These are phyloP conservation scores for Sanghuangporus baumii DNA, from an alignment of 1,284 basidiomycete species.

Conservation along the genomic window DNA sequence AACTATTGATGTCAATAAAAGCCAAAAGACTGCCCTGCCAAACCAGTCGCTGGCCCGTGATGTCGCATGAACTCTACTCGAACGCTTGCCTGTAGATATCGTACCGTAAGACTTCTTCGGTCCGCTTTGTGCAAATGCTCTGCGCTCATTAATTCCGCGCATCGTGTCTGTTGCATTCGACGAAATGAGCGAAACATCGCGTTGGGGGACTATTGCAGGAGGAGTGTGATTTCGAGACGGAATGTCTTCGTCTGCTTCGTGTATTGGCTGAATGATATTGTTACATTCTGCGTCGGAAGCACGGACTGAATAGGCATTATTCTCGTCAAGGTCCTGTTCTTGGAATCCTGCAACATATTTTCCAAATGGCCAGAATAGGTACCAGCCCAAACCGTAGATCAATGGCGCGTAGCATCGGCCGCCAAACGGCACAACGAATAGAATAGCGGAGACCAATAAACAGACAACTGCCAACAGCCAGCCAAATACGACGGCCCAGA, in stretches of 20 bases:
- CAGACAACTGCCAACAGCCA: slow-evolving; percentile 87
- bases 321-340: slow-evolving; percentile 38
- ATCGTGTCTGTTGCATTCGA: slow-evolving; percentile 10
- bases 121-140: slow-evolving; percentile 26
- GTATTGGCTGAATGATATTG: slow-evolving; percentile 26
- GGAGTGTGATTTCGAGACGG: slow-evolving; percentile 17
- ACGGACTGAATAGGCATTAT: slow-evolving; percentile 32
- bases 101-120: slow-evolving; percentile 67
- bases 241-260: slow-evolving; percentile 27
- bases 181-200: slow-evolving; percentile 20
- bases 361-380: slow-evolving; percentile 97
- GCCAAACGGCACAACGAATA: slow-evolving; percentile 75
- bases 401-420: slow-evolving; percentile 84
- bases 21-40: slow-evolving; percentile 79
- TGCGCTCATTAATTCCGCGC: slow-evolving; percentile 27
- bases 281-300: slow-evolving; percentile 26
- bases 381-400: slow-evolving; percentile 90
- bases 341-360: slow-evolving; percentile 94
- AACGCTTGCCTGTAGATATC: slow-evolving; percentile 25
- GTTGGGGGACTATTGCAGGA: slow-evolving; percentile 29
- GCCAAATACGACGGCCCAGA: slow-evolving; percentile 86
- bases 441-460: slow-evolving; percentile 58
- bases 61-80: not conserved
- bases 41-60: slow-evolving; percentile 36
- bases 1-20: slow-evolving; percentile 69